A percentile compares a stretch with the other conserved stretches of the same genome.
These are phyloP conservation scores for Setaria italica DNA, from an alignment of 202 grass and related monocot species.

Conservation along the genomic window DNA sequence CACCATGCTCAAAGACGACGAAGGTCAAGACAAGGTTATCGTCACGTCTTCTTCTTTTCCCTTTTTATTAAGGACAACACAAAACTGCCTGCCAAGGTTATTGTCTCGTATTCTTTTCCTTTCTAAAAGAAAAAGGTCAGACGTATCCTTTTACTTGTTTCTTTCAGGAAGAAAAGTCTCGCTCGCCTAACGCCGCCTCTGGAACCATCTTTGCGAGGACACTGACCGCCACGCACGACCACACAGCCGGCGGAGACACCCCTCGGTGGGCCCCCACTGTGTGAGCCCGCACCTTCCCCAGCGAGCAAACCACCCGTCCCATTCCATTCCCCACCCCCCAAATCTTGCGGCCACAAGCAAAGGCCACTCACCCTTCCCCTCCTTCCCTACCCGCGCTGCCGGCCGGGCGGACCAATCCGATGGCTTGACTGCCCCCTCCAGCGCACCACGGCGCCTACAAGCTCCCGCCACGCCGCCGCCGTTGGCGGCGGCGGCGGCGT, in stretches of 20 bases:
- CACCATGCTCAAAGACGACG: too few species aligned
- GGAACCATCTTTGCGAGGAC: neutral
- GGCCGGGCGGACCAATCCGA: neutral
- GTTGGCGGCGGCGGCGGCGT: neutral
- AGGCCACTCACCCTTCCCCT: neutral
- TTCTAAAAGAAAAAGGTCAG: neutral
- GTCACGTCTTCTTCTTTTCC: too few species aligned
- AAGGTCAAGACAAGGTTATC: too few species aligned
- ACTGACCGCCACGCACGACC: slow-evolving; percentile 13
- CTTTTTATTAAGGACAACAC: too few species aligned
- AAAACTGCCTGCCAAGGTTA: too few species aligned
- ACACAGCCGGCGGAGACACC: neutral
- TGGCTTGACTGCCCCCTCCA: slow-evolving; percentile 14
- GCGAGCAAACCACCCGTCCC: neutral
- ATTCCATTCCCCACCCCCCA: slow-evolving; percentile 30
- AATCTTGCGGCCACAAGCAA: slow-evolving; percentile 29
- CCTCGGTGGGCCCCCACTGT: neutral
- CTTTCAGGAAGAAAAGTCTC: neutral
- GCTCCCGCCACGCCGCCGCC: slow-evolving; percentile 23
- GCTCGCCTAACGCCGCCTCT: neutral
- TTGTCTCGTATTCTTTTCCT: neutral
- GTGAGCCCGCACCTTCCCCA: neutral
- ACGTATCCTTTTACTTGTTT: neutral
- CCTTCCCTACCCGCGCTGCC: neutral
- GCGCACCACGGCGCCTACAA: slow-evolving; percentile 37